A percentile compares a stretch with the other conserved stretches of the same genome.
Conservation (phyloP, 345 rosid species). For the Mallotus nudiflorus region DNA sequence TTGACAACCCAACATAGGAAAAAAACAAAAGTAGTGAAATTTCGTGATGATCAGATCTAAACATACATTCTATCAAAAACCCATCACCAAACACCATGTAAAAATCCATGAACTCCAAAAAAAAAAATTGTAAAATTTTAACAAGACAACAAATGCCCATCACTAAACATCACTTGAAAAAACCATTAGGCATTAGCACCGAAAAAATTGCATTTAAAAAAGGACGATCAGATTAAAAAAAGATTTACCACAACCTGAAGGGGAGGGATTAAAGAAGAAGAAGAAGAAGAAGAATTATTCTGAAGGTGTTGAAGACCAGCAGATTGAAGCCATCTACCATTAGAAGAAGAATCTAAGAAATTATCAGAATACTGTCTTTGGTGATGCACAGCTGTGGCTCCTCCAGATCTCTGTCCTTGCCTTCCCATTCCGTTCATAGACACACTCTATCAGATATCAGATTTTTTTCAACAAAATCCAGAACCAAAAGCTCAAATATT, state of each 20-base stretch:
- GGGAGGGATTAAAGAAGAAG: conserved; percentile 47
- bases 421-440: conserved; percentile 73
- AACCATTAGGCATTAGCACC: no score
- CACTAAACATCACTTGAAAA: no score
- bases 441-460: neutral
- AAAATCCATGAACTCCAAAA: neutral
- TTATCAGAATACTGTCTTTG: conserved; percentile 85
- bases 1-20: conserved; percentile 15
- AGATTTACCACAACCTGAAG: conserved; percentile 45
- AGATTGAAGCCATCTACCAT: conserved; percentile 93
- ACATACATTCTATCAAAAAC: neutral
- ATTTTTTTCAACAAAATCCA: neutral
- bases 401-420: conserved; percentile 92
- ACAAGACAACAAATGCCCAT: no score
- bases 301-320: conserved; percentile 88
- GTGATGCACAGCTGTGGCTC: conserved; percentile 59
- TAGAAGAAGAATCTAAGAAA: conserved; percentile 69
- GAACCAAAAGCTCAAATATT: no score
- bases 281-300: conserved; percentile 22
- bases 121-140: no score
- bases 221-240: neutral
- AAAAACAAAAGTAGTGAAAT: neutral
- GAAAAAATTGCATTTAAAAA: neutral
- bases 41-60: conserved; percentile 14
- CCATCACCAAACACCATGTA: neutral